Evolutionary conservation across 2,329 filamentous ascomycete species (phyloP).

Genomic region (Fonsecaea erecta): DNA sequence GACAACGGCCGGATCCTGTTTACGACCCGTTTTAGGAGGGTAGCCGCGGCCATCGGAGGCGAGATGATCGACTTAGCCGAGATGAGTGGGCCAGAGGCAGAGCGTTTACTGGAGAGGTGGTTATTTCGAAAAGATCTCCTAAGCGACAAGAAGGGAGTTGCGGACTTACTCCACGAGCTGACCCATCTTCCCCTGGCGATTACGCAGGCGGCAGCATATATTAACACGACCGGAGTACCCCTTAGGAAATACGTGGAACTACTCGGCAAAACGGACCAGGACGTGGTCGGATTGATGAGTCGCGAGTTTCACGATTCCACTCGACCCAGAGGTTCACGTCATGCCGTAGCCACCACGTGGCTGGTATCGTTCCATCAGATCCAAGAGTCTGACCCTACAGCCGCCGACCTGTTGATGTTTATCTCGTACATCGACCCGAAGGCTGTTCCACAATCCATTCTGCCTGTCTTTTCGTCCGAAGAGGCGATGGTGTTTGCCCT

Average conservation of each 20-base stretch:
- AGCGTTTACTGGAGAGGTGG: conserved; percentile 40
- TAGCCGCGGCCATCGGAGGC: conserved; percentile 18
- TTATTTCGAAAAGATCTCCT: conserved; percentile 19
- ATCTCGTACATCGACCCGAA: conserved; percentile 43
- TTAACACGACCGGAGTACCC: conserved; percentile 25
- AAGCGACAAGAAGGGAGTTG: conserved; percentile 16
- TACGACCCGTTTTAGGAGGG: conserved; percentile 35
- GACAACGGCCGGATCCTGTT: conserved; percentile 35
- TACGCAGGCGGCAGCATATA: conserved; percentile 37
- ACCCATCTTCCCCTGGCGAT: conserved; percentile 40
- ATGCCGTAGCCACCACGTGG: conserved; percentile 46
- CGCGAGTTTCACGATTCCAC: conserved; percentile 42
- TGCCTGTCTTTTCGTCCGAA: conserved; percentile 36
- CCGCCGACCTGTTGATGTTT: conserved; percentile 44
- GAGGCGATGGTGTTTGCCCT: conserved; percentile 40
- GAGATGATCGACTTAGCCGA: conserved; percentile 2
- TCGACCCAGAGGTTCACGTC: conserved; percentile 41
- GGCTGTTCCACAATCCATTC: conserved; percentile 43
- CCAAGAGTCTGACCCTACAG: conserved; percentile 39
- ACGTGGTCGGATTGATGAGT: conserved; percentile 41
- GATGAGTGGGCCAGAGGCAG: conserved; percentile 10
- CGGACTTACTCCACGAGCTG: conserved; percentile 34
- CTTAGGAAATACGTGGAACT: conserved; percentile 32
- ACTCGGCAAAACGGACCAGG: conserved; percentile 37
- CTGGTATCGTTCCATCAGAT: conserved; percentile 47